Evolutionary conservation across 192 early-diverging fungal species (phyloP).

Genomic region (Coemansia javaensis): DNA sequence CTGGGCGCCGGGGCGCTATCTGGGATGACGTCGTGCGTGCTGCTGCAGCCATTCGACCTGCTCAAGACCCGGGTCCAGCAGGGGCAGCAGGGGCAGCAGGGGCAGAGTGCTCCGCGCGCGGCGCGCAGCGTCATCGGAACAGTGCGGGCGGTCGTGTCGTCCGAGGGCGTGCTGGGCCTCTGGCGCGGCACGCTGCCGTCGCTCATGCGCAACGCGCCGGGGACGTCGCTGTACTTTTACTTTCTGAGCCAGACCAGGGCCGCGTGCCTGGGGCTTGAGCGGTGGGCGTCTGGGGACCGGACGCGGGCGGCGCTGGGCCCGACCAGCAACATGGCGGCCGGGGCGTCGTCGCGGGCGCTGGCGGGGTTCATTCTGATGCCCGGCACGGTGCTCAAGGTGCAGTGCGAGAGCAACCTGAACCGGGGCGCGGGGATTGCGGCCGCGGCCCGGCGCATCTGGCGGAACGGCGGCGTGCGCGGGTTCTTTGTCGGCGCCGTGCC

Average conservation of each 20-base stretch:
- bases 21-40: slow-evolving; percentile 68
- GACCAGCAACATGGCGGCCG: slow-evolving; percentile 65
- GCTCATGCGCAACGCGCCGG: slow-evolving; percentile 44
- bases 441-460: slow-evolving; percentile 65
- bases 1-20: slow-evolving; percentile 72
- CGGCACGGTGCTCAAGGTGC: slow-evolving; percentile 86
- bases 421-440: slow-evolving; percentile 66
- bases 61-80: slow-evolving; percentile 61
- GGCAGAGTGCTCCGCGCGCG: neutral
- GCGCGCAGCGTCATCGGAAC: slow-evolving; percentile 36
- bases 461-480: slow-evolving; percentile 64
- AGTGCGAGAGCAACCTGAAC: slow-evolving; percentile 87
- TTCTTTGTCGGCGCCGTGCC: slow-evolving; percentile 84
- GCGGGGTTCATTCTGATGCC: slow-evolving; percentile 92
- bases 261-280: slow-evolving; percentile 18
- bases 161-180: slow-evolving; percentile 42
- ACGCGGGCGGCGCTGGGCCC: slow-evolving; percentile 44
- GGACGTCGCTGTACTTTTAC: slow-evolving; percentile 59
- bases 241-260: slow-evolving; percentile 48
- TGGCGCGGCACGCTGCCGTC: slow-evolving; percentile 49
- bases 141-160: slow-evolving; percentile 56
- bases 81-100: slow-evolving; percentile 27
- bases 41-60: slow-evolving; percentile 88
- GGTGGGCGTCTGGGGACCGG: slow-evolving; percentile 7
- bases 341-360: slow-evolving; percentile 62